Base-by-base conservation (phyloP, 257 asterid species). In the Nicotiana knightiana region DNA sequence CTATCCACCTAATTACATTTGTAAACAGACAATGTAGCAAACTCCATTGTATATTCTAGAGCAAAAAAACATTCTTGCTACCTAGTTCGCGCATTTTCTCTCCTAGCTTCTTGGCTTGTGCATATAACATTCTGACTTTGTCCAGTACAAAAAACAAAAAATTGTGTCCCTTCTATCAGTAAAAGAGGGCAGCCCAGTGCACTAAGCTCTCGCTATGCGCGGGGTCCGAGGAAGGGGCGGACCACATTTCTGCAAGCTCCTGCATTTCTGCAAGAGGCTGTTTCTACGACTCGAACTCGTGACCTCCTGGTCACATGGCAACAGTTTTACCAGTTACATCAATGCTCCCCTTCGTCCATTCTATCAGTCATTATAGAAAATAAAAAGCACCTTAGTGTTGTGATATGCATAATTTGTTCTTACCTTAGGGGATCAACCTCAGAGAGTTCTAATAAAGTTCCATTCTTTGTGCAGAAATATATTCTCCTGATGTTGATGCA, bases 371-470 rank as follows among this genome's bases (percentile, higher is more conserved):
- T 13, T 53, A 13, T 53, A 62, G 35, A 62, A 24, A 61, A 10
- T 24, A 3, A 62, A 61, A 43, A 68, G 11, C 6, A 70, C n/a
- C 11, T 5, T 70, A 12, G 35, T 43, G 35, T 43, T 4, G 24
- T 11, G 21, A 46, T 43, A 46, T 46, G 48, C 9, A 46, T 70
- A 13, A 33, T 10, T 30, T 83, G 70, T 28, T 64, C 89, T 89
- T 66, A 95, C 99, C 93, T 90, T 76, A 91, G 89, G 64, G 91
- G 94, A 85, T 90, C 94, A 84, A 81, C 81, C 66, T 77, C 90
- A 79, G 30, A 33, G 86, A 95, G 91, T 85, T 95, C 94, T 76
- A 92, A 26, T 51, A 95, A 81, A 10, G 88, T 82, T 15, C 97
- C 96, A 71, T 84, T 85, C 73, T 88, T 91, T 4, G 99, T 87